Base-by-base conservation (phyloP, 768 basidiomycete genomes). In the Suillus subaureus region DNA sequence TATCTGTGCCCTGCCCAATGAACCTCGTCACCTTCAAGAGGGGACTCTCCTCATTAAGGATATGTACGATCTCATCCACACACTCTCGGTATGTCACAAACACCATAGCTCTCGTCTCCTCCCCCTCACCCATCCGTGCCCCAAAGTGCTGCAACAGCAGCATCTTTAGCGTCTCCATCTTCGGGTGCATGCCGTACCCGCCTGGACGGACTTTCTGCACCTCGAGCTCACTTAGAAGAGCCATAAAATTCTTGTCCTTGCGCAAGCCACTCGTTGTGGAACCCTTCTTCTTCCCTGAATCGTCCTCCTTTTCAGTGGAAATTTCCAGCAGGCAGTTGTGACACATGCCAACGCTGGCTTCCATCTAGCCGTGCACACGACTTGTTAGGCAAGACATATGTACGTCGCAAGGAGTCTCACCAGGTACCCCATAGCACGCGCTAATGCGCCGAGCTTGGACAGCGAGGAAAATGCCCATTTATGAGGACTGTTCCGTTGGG, bases 71-170 rank as follows among this genome's bases (percentile, higher is more conserved):
- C 77, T 98, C 96, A 66, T 96, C 93, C 13, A 99, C 94, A 42
- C 90, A 93, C 62, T 92, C 89, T 64, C 97, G 83, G 75, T 87
- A 96, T n/a, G 92, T 90, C 61, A 91, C 91, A 74, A 99, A 99
- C 21, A 99, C 93, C 91, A 99, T 99, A 23, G 90, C 93, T 67
- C 89, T 85, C 2, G 94, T 94, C 55, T 71, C 75, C 33, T 70
- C 74, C 57, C 78, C 79, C 64, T 85, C 79, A 4, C 83, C 85
- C 40, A 74, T 69, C 58, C 66, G 64, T 61, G 69, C 69, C 39
- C 75, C 75, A 72, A 98, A 97, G 76, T 97, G 92, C 52, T 93
- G 86, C 21, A 96, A 77, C 7, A 94, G 79, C 35, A 99, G 80
- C 4, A 81, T 79, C 64, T 88, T 88, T 13, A 97, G 83, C 65